A percentile compares a stretch with the other conserved stretches of the same genome.
Evolutionary conservation across 2,329 filamentous ascomycete genomes (phyloP).

Genomic region (Bipolaris bicolor): DNA sequence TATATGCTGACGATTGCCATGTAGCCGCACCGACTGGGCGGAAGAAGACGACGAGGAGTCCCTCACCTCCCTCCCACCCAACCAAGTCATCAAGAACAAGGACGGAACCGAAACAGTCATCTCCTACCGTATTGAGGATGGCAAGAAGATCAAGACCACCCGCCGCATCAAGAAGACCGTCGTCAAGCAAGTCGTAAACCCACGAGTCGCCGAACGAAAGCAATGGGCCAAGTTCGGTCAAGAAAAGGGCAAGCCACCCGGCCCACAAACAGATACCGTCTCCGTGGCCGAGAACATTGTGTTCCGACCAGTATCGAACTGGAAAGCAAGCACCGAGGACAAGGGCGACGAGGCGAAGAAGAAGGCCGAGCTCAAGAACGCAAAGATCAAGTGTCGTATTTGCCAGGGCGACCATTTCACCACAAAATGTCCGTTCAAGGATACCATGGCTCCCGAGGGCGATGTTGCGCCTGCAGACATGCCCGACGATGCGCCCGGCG

Average conservation of each 20-base stretch:
- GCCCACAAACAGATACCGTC: constrained; percentile 87
- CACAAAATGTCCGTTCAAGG: constrained; percentile 98
- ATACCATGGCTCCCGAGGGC: constrained; percentile 90
- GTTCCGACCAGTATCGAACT: constrained; percentile 91
- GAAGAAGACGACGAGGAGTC: constrained; percentile 76
- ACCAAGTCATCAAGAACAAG: constrained; percentile 91
- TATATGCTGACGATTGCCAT: constrained; percentile 15
- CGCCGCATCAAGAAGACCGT: constrained; percentile 92
- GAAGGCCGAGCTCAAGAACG: constrained; percentile 82
- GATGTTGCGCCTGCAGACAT: constrained; percentile 55
- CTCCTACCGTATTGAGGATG: constrained; percentile 85
- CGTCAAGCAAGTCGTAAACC: constrained; percentile 93
- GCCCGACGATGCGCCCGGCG: constrained; percentile 54
- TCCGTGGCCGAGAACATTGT: constrained; percentile 97
- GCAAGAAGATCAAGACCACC: constrained; percentile 96
- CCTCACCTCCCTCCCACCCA: constrained; percentile 83
- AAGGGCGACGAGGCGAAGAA: constrained; percentile 75
- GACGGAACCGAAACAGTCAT: constrained; percentile 97
- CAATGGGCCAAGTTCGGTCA: constrained; percentile 91
- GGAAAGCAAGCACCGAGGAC: constrained; percentile 84
- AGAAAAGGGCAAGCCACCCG: constrained; percentile 81
- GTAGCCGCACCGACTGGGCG: constrained; percentile 81
- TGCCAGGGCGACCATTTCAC: constrained; percentile 99
- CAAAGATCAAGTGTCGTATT: constrained; percentile 99
- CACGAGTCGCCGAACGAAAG: constrained; percentile 92